A percentile compares a stretch with the other conserved stretches of the same genome.
Evolutionary conservation across 2,329 filamentous ascomycete genomes (phyloP).

Genomic region (Monilinia aucupariae): DNA sequence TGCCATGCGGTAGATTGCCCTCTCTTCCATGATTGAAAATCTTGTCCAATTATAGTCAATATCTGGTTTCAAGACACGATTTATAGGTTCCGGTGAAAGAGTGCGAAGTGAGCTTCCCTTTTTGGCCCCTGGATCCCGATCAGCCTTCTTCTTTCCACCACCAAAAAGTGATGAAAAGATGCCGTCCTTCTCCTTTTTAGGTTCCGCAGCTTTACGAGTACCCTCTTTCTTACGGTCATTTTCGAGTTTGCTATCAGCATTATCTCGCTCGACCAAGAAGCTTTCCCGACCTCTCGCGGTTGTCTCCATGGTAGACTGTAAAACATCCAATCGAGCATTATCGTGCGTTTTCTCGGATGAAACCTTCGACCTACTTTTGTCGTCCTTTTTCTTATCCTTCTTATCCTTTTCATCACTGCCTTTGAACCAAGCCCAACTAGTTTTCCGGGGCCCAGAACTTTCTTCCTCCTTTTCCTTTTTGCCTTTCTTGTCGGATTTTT

Average conservation of each 20-base stretch:
- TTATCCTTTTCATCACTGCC: constrained; percentile 70
- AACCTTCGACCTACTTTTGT: constrained; percentile 57
- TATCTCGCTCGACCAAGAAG: constrained; percentile 74
- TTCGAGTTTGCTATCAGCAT: constrained; percentile 63
- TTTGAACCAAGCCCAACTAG: constrained; percentile 80
- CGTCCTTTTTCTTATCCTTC: constrained; percentile 59
- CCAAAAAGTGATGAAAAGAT: constrained; percentile 94
- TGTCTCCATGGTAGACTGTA: constrained; percentile 81
- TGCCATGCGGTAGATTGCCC: constrained; percentile 96
- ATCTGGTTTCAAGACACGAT: constrained; percentile 71
- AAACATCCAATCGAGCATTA: constrained; percentile 74
- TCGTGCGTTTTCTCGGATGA: constrained; percentile 60
- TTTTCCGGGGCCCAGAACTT: constrained; percentile 62
- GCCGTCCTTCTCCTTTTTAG: constrained; percentile 88
- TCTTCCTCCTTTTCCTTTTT: constrained; percentile 58
- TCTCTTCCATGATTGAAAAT: constrained; percentile 90
- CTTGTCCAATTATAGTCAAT: constrained; percentile 95
- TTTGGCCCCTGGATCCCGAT: constrained; percentile 67
- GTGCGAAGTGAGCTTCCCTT: constrained; percentile 67
- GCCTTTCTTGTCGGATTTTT: constrained; percentile 66
- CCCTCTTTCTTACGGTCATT: constrained; percentile 80
- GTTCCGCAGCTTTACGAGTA: constrained; percentile 63
- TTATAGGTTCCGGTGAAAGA: constrained; percentile 74
- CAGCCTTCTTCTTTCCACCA: constrained; percentile 78
- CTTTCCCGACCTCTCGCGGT: constrained; percentile 69